A percentile compares a stretch with the other conserved stretches of the same genome.
Conservation (phyloP, 2,329 filamentous ascomycete genomes). For the Intubia oerlemansii region DNA sequence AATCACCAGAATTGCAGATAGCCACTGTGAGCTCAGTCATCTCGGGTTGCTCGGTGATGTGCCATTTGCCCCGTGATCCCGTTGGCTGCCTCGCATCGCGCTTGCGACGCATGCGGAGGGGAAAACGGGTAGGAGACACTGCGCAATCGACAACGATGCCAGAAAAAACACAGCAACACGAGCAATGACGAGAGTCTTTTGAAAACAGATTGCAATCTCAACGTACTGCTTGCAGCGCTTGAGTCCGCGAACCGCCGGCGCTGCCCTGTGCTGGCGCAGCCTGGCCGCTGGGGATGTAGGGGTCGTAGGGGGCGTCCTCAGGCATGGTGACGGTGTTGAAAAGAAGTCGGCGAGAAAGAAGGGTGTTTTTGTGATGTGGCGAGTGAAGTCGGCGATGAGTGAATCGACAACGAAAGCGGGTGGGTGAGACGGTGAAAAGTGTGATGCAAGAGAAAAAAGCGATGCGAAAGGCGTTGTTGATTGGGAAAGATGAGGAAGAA, state of each 20-base stretch:
- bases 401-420: background rate
- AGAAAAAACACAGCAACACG: too few relatives aligned
- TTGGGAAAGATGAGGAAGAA: background rate
- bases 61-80: too few relatives aligned
- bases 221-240: constrained; percentile 71
- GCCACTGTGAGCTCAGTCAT: too few relatives aligned
- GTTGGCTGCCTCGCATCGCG: too few relatives aligned
- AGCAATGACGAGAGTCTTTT: too few relatives aligned
- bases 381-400: too few relatives aligned
- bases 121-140: too few relatives aligned
- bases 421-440: background rate
- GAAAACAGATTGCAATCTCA: too few relatives aligned
- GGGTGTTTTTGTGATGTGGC: background rate
- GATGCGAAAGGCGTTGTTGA: background rate
- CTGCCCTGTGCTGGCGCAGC: constrained; percentile 20
- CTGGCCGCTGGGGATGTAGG: constrained; percentile 62
- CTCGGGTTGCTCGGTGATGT: constrained; percentile 1
- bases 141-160: too few relatives aligned
- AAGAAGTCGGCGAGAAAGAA: too few relatives aligned
- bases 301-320: constrained; percentile 54
- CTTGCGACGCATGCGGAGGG: too few relatives aligned
- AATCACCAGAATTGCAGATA: too few relatives aligned
- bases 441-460: background rate
- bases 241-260: constrained; percentile 26
- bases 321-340: constrained; percentile 21